Conservation (phyloP, 2,329 filamentous ascomycete species). For the Alternaria postmessia region DNA sequence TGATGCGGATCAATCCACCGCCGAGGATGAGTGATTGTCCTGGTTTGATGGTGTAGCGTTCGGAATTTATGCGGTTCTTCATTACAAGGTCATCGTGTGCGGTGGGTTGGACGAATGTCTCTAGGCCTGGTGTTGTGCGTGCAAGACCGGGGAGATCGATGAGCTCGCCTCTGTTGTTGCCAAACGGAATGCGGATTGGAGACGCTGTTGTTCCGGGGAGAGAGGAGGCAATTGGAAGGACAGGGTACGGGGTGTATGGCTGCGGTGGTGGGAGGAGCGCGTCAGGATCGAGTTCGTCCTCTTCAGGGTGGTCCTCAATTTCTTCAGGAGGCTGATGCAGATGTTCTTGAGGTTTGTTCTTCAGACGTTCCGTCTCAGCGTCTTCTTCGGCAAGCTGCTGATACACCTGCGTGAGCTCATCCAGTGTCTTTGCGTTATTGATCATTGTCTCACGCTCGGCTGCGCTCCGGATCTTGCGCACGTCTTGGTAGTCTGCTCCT, state of each 20-base stretch:
- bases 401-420: conserved; percentile 37
- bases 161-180: conserved; percentile 83
- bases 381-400: conserved; percentile 46
- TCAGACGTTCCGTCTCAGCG: conserved; percentile 34
- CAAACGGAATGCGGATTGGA: conserved; percentile 91
- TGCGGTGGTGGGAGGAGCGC: conserved; percentile 78
- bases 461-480: conserved; percentile 46
- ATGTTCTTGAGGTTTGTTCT: conserved; percentile 28
- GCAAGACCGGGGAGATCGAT: conserved; percentile 90
- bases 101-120: conserved; percentile 72
- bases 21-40: conserved; percentile 80
- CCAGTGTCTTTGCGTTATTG: conserved; percentile 33
- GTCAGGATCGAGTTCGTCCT: conserved; percentile 42
- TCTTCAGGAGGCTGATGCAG: conserved; percentile 31
- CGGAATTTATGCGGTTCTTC: conserved; percentile 75
- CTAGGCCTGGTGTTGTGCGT: conserved; percentile 69
- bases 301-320: conserved; percentile 28
- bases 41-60: conserved; percentile 75
- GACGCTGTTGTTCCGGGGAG: conserved; percentile 94
- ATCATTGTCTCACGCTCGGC: conserved; percentile 46
- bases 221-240: conserved; percentile 85
- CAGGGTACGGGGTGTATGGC: conserved; percentile 76
- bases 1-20: conserved; percentile 87
- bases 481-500: conserved; percentile 47
- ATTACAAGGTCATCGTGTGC: conserved; percentile 77